A percentile compares a stretch with the other conserved stretches of the same genome.
Evolutionary conservation across 73 alveolate genomes (phyloP).

Genomic region (Tetrahymena thermophila): DNA sequence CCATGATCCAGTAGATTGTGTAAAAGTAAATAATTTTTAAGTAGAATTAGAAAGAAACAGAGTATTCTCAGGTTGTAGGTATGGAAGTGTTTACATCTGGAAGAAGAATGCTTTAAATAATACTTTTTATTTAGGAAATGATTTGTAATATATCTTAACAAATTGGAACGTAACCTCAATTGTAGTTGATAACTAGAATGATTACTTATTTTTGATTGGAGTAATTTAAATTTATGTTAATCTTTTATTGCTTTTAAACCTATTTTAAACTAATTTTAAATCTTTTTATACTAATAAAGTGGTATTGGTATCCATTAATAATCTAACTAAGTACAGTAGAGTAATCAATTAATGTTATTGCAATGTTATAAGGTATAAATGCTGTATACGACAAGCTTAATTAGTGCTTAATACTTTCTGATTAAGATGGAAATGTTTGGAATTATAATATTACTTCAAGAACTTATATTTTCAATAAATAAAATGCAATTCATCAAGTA

Average conservation of each 20-base stretch:
- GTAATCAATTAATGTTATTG: neutral
- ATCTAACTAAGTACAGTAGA: neutral
- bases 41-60: neutral
- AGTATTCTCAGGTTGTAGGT: neutral
- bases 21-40: neutral
- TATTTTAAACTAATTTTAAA: no score
- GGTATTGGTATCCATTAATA: neutral
- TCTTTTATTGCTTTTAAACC: neutral
- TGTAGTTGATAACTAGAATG: neutral
- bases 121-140: neutral
- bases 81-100: neutral
- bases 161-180: neutral
- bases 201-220: neutral
- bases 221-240: no score
- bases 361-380: neutral
- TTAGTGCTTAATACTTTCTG: neutral
- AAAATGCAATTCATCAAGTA: neutral
- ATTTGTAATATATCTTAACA: neutral
- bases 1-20: neutral
- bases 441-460: neutral
- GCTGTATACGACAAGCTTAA: neutral
- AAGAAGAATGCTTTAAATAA: neutral
- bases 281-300: neutral
- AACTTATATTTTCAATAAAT: neutral
- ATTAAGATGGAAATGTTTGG: neutral